phyloP scores from a whole-genome alignment of 2,329 filamentous ascomycete species.

The Alternaria metachromatica region DNA sequence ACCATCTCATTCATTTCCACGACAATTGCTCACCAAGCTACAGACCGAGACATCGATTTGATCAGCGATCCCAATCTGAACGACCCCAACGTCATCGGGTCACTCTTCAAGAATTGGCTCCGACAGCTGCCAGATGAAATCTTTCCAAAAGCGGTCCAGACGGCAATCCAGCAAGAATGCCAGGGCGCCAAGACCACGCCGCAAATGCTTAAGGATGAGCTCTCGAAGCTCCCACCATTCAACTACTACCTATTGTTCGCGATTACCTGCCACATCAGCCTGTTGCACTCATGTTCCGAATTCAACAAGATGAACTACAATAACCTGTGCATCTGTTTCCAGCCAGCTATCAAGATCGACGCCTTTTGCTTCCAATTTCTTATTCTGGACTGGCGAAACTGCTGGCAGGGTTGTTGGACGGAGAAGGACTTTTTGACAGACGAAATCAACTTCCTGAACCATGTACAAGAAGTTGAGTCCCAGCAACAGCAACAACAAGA shows the following conservation, averaged over 20 bases:
- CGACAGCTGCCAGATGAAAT: slow-evolving; percentile 93
- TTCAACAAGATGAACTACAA: slow-evolving; percentile 99
- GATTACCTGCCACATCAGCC: slow-evolving; percentile 93
- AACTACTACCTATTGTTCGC: slow-evolving; percentile 98
- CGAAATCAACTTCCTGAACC: slow-evolving; percentile 41
- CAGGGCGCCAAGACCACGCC: slow-evolving; percentile 80
- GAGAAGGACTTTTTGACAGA: slow-evolving; percentile 70
- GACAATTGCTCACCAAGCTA: slow-evolving; percentile 13
- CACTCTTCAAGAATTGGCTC: slow-evolving; percentile 95
- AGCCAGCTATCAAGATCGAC: slow-evolving; percentile 96
- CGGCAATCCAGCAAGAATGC: slow-evolving; percentile 80
- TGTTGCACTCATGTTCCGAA: slow-evolving; percentile 87
- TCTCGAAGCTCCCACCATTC: slow-evolving; percentile 92
- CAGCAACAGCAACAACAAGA: slow-evolving; percentile 7
- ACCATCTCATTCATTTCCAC: neutral
- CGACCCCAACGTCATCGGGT: slow-evolving; percentile 95
- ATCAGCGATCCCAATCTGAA: slow-evolving; percentile 88
- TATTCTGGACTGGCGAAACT: slow-evolving; percentile 93
- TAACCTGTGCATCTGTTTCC: slow-evolving; percentile 95
- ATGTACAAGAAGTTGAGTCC: slow-evolving; percentile 26
- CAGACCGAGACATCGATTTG: slow-evolving; percentile 86
- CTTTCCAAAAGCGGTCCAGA: slow-evolving; percentile 84
- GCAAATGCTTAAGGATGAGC: slow-evolving; percentile 84
- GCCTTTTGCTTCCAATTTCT: slow-evolving; percentile 94
- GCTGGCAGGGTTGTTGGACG: slow-evolving; percentile 95